A percentile compares a stretch with the other conserved stretches of the same genome.
These are phyloP conservation scores for Aspergillus leporis DNA, from an alignment of 495 filamentous ascomycete genomes.

Conservation along the genomic window DNA sequence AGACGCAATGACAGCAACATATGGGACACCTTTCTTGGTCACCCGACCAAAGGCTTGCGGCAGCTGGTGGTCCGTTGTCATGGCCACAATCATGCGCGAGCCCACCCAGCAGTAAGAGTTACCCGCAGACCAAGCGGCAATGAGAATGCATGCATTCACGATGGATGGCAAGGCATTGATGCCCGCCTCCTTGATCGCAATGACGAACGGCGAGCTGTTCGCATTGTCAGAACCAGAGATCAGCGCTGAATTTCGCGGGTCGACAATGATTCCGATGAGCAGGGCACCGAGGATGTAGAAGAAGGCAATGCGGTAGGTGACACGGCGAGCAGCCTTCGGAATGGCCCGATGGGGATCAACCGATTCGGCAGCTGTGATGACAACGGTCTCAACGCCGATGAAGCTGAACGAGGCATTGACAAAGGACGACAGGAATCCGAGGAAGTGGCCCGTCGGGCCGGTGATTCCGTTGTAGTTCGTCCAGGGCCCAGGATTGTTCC, in stretches of 20 bases:
- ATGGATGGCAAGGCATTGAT: constrained; percentile 70
- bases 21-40: constrained; percentile 35
- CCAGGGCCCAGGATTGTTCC: constrained; percentile 52
- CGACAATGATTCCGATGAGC: constrained; percentile 56
- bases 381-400: constrained; percentile 67
- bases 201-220: constrained; percentile 56
- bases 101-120: constrained; percentile 54
- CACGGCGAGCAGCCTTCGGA: constrained; percentile 76
- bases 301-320: constrained; percentile 82
- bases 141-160: constrained; percentile 75
- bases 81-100: constrained; percentile 39
- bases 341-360: constrained; percentile 75
- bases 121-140: constrained; percentile 65
- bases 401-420: constrained; percentile 54
- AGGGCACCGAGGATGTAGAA: constrained; percentile 69
- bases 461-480: constrained; percentile 35
- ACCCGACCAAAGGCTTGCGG: constrained; percentile 36
- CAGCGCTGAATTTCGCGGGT: constrained; percentile 49
- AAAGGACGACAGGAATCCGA: constrained; percentile 47
- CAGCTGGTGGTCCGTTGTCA: constrained; percentile 38
- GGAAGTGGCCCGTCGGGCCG: constrained; percentile 41
- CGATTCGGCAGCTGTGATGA: constrained; percentile 80
- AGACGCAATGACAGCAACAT: constrained; percentile 33
- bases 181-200: constrained; percentile 59
- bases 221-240: constrained; percentile 49